phyloP scores from a whole-genome alignment of 495 filamentous ascomycete species.

The Aspergillus olivimuriae region DNA sequence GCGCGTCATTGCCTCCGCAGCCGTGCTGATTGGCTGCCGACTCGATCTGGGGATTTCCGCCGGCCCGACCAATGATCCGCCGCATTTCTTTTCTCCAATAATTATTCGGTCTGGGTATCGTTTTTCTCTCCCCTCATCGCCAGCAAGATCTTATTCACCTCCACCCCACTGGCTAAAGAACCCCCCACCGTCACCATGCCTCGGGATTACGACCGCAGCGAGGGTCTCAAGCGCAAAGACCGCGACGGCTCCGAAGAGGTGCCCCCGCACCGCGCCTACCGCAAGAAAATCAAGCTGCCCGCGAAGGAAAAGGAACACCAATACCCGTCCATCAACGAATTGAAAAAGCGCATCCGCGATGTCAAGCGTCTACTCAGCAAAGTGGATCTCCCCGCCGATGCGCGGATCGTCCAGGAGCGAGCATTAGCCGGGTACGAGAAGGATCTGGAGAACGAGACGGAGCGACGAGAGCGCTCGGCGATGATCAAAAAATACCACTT shows the following conservation, averaged over 20 bases:
- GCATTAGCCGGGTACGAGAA: slow-evolving; percentile 69
- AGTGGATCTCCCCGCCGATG: slow-evolving; percentile 63
- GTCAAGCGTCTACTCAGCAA: slow-evolving; percentile 53
- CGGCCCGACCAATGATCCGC: slow-evolving; percentile 24
- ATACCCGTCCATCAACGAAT: slow-evolving; percentile 42
- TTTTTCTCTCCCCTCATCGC: neutral
- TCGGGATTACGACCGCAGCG: slow-evolving; percentile 10
- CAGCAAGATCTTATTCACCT: neutral
- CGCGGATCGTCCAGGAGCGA: slow-evolving; percentile 70
- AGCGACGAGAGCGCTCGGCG: slow-evolving; percentile 54
- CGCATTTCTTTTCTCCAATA: slow-evolving; percentile 12
- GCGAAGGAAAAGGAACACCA: slow-evolving; percentile 28
- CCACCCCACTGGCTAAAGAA: neutral
- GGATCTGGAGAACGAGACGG: slow-evolving; percentile 59
- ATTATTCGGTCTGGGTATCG: no score
- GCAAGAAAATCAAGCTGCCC: slow-evolving; percentile 13
- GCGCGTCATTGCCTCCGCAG: slow-evolving; percentile 18
- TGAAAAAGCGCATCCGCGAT: slow-evolving; percentile 49
- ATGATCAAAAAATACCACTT: slow-evolving; percentile 91
- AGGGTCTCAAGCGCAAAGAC: slow-evolving; percentile 26
- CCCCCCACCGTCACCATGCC: slow-evolving; percentile 2
- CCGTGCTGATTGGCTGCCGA: slow-evolving; percentile 23
- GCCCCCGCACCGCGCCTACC: slow-evolving; percentile 13
- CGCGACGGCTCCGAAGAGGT: slow-evolving; percentile 20
- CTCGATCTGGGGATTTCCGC: slow-evolving; percentile 15